A percentile compares a stretch with the other conserved stretches of the same genome.
These are phyloP conservation scores for Solidago caesia DNA, from an alignment of 129 eudicot species.

Conservation along the genomic window DNA sequence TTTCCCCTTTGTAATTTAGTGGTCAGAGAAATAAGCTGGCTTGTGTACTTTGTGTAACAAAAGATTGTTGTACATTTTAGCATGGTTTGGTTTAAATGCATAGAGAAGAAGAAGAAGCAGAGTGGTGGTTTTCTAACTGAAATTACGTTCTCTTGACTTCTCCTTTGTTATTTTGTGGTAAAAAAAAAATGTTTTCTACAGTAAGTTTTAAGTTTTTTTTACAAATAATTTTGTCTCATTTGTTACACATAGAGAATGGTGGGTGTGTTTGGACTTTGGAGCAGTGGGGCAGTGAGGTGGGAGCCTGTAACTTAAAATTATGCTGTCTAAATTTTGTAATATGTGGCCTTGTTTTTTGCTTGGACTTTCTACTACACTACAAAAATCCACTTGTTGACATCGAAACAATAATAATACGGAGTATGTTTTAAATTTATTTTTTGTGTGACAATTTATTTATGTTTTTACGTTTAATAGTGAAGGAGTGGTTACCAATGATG, in stretches of 20 bases:
- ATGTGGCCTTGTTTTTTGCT: neutral
- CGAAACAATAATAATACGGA: neutral
- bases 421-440: neutral
- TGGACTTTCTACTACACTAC: conserved; percentile 9
- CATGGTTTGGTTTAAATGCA: neutral
- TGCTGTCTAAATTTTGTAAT: conserved; percentile 11
- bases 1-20: conserved; percentile 6
- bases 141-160: conserved; percentile 6
- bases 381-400: neutral
- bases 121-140: neutral
- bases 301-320: neutral
- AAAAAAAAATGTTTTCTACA: neutral
- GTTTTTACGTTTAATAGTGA: too few relatives aligned
- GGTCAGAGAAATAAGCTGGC: conserved; percentile 20
- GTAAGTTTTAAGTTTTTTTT: neutral
- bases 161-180: neutral
- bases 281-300: neutral
- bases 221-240: neutral
- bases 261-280: neutral
- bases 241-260: neutral
- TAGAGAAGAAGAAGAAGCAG: too few relatives aligned
- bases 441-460: too few relatives aligned
- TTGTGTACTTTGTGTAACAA: conserved; percentile 24
- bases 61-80: conserved; percentile 27
- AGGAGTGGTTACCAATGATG: too few relatives aligned